phyloP scores from a whole-genome alignment of 2,329 filamentous ascomycete genomes.

The Stemphylium beticola region DNA sequence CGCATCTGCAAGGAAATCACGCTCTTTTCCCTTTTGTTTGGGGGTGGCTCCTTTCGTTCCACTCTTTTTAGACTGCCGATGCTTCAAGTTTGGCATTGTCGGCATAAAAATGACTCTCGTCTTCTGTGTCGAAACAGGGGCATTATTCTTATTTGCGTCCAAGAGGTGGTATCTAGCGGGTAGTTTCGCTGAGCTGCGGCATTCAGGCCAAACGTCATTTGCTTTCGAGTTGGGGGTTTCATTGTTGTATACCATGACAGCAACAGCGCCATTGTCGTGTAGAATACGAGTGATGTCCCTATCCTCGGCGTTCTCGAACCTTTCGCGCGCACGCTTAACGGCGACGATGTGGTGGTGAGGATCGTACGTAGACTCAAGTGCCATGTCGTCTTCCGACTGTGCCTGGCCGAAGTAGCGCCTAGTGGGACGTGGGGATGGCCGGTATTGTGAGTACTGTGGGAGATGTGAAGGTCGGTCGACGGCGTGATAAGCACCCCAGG shows the following conservation, averaged over 20 bases:
- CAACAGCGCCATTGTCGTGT: constrained; percentile 28
- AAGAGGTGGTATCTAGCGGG: constrained; percentile 35
- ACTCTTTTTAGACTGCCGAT: neutral
- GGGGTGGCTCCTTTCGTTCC: neutral
- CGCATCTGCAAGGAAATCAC: neutral
- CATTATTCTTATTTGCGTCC: constrained; percentile 6
- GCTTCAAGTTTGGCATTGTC: constrained; percentile 1
- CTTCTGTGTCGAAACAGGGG: neutral
- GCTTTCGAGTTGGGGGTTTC: constrained; percentile 26
- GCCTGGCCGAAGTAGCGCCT: neutral
- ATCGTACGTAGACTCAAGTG: neutral
- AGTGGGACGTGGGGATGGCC: neutral
- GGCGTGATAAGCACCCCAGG: neutral
- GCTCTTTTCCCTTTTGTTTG: neutral
- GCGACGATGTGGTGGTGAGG: constrained; percentile 1
- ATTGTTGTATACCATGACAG: constrained; percentile 31
- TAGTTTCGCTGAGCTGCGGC: constrained; percentile 35
- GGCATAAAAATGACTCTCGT: no score
- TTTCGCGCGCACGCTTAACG: constrained; percentile 28
- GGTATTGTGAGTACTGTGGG: no score
- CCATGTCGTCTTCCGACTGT: neutral
- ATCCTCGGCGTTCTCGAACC: constrained; percentile 18
- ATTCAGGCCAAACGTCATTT: constrained; percentile 47
- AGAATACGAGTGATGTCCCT: constrained; percentile 22
- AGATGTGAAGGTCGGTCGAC: neutral